Evolutionary conservation across 768 basidiomycete species (phyloP), one percentile per base, ranked within the genome.

Genomic region (Suillus decipiens): DNA sequence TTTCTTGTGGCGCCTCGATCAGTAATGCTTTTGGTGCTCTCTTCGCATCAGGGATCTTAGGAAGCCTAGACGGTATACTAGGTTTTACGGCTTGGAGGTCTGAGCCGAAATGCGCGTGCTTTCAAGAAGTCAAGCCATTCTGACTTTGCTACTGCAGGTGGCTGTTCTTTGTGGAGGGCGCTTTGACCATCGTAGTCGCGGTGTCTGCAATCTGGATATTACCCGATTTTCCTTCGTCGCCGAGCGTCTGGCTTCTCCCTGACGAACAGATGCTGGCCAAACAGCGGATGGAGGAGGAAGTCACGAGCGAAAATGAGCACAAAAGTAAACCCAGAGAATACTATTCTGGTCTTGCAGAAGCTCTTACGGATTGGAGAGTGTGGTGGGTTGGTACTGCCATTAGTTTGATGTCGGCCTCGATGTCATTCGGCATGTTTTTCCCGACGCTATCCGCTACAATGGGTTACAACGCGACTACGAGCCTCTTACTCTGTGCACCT

Each of bases 11-110:
- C 36, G 86, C 81, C 68, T 78, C 93, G 7, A 84, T 92, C 62
- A 86, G 85, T 53, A 93, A 93, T 79, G 92, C 90, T 4, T 92
- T 93, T 72, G 90, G 91, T 4, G 81, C 89, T 0, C 77, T 93
- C 19, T 83, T 92, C 51, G 90, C 91, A 5, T 88, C 89, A 11
- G 89, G 85, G 4, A 90, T 93, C 59, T 81, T 93, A 15, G 79
- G 82, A 61, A 75, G 77, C n/a, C 89, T 92, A 86, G 82, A 90
- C 37, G 87, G 86, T 4, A 80, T 77, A 66, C 75, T 87, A 19
- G 90, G 90, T 0, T 78, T 84, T 62, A 76, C 87, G 1, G 89
- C 89, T 1, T 94, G 92, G 92, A 78, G 88, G 83, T 88, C 71
- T 73, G 81, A 45, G 15, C 34, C 17, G 31, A 8, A 36, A 19